These are phyloP conservation scores for Thraustochytrium striatum DNA, from an alignment of 352 stramenopile species.

Conservation along the genomic window DNA sequence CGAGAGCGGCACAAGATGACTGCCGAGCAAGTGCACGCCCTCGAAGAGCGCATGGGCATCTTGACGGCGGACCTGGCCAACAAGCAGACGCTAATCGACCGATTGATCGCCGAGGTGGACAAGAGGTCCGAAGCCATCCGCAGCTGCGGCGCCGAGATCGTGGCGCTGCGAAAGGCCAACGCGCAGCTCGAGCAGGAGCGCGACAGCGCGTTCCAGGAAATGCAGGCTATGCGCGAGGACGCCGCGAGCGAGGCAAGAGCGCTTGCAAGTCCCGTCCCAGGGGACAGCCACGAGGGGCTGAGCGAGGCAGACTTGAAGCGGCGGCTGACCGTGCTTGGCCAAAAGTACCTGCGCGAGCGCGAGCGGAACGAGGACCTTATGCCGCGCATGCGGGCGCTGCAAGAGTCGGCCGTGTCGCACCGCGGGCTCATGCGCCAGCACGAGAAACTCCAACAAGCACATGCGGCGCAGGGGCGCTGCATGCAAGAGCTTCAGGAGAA, in stretches of 20 bases:
- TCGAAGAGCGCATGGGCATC: conserved; percentile 14
- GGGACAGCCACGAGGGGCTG: not conserved
- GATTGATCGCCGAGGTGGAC: conserved; percentile 11
- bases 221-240: not conserved
- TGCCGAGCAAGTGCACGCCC: not conserved
- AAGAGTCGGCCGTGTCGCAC: conserved; percentile 6
- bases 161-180: conserved; percentile 21
- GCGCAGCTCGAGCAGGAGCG: not conserved
- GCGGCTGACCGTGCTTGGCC: not conserved
- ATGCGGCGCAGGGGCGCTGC: not conserved
- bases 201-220: not conserved
- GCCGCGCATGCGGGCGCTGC: not conserved
- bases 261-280: not conserved
- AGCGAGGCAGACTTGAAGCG: not conserved
- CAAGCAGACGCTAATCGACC: conserved; percentile 31
- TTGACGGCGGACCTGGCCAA: conserved; percentile 11
- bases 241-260: not conserved
- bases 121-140: conserved; percentile 19
- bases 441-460: conserved; percentile 14
- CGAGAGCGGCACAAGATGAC: not conserved
- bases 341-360: conserved; percentile 26
- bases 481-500: conserved; percentile 39
- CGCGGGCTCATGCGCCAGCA: not conserved
- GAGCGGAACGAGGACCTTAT: conserved; percentile 26
- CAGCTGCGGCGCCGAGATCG: conserved; percentile 25